These are phyloP conservation scores for Casuarina equisetifolia DNA, from an alignment of 306 rosid species.

Conservation along the genomic window DNA sequence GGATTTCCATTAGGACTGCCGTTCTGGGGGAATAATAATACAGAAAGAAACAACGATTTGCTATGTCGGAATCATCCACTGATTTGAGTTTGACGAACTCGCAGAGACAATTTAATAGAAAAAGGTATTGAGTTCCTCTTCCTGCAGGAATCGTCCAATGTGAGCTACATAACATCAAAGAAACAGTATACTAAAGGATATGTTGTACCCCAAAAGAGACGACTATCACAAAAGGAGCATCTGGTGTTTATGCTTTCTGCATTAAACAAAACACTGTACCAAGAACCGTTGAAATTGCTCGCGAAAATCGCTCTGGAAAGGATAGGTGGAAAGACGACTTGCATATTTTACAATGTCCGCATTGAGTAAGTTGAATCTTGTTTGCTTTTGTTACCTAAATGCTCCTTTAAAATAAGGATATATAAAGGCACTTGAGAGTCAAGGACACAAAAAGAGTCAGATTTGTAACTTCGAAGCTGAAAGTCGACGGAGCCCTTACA, in stretches of 20 bases:
- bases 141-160: too few species aligned
- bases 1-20: neutral
- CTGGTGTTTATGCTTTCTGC: conserved; percentile 25
- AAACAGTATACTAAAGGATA: conserved; percentile 7
- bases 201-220: conserved; percentile 15
- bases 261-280: conserved; percentile 20
- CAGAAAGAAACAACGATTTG: neutral
- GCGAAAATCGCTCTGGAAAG: conserved; percentile 21
- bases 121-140: too few species aligned
- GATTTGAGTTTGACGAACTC: neutral
- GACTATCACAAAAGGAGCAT: conserved; percentile 21
- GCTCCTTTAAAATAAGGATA: conserved; percentile 19
- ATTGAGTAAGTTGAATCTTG: conserved; percentile 15
- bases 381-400: conserved; percentile 23
- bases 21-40: neutral
- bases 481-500: neutral
- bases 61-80: neutral
- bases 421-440: conserved; percentile 10
- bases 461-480: neutral
- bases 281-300: conserved; percentile 26
- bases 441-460: neutral
- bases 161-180: neutral
- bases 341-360: neutral
- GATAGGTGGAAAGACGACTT: neutral
- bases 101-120: too few species aligned